Evolutionary conservation across 83 land plant species (phyloP), one percentile per base, ranked within the genome.

Genomic region (Picea engelmannii): DNA sequence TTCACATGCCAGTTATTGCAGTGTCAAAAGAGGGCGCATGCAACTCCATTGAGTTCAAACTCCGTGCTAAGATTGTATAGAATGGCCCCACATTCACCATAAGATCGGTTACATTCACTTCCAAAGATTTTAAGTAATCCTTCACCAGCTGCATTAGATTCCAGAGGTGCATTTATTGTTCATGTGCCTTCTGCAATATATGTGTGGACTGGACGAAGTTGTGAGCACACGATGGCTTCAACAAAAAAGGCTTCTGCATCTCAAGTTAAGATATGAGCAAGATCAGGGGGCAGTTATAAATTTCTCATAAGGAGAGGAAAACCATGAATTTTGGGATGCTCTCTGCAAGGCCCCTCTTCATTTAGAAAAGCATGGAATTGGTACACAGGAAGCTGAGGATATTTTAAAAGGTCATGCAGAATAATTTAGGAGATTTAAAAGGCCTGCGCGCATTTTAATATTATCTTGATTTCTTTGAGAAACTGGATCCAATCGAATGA

Each of bases 81-180:
- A 44, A 82, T 87, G 62, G 89, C 89, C 15, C 89, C 89, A 40
- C 89, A 87, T 63, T 85, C 89, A 24, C 81, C 88, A 24, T 85
- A 78, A 68, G 89, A 76, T 64, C 88, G 85, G 3, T 80, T 85
- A 20, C 77, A 85, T 74, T 82, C 85, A 49, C 88, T 87, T 21
- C 82, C 89, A 11, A 87, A 87, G 67, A 12, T 66, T 10, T 35
- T 87, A 35, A 61, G 35, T 63, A 47, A 76, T 75, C 78, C 87
- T 31, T 21, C 68, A 17, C 20, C 74, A 24, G 59, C 17, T 16
- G 76, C 68, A 23, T 78, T 85, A 44, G 89, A 86, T 58, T 81
- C 89, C 5, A 60, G 89, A 9, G 84, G 84, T 27, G 83, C 89
- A n/a, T 81, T 85, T 60, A 62, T 86, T 25, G 59, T 85, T 40